phyloP scores from a whole-genome alignment of 192 early-diverging fungal genomes.

The Gigaspora rosea region DNA sequence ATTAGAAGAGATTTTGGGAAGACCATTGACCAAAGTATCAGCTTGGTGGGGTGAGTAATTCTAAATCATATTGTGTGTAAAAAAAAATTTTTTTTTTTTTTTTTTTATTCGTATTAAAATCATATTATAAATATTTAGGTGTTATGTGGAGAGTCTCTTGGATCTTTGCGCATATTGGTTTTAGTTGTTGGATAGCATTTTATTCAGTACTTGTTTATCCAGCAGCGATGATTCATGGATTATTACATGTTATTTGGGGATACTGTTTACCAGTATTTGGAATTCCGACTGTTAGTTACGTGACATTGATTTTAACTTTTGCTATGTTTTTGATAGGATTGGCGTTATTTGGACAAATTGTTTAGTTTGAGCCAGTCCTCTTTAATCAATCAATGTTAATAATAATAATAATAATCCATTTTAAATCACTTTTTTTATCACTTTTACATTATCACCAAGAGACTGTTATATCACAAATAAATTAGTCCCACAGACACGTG shows the following conservation, averaged over 20 bases:
- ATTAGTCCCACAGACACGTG: too few relatives aligned
- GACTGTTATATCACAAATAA: too few relatives aligned
- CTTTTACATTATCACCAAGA: too few relatives aligned
- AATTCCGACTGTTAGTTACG: conserved; percentile 44
- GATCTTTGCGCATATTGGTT: conserved; percentile 46
- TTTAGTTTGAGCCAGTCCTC: background rate
- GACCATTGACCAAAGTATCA: conserved; percentile 38
- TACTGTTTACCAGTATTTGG: conserved; percentile 42
- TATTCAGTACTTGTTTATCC: conserved; percentile 31
- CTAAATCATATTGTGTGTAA: too few relatives aligned
- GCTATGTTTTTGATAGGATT: conserved; percentile 42
- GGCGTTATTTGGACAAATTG: conserved; percentile 36
- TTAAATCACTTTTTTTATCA: too few relatives aligned
- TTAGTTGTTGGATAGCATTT: conserved; percentile 40
- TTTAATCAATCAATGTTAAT: too few relatives aligned
- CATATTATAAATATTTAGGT: background rate
- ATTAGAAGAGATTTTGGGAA: conserved; percentile 32
- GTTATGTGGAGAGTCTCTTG: conserved; percentile 46
- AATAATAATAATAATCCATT: too few relatives aligned
- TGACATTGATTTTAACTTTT: conserved; percentile 38
- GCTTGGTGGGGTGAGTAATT: conserved; percentile 43
- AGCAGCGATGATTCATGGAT: conserved; percentile 37
- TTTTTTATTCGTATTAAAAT: too few relatives aligned
- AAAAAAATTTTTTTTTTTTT: too few relatives aligned
- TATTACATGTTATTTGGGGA: conserved; percentile 41